A percentile compares a stretch with the other conserved stretches of the same genome.
Conservation (phyloP, 2,329 filamentous ascomycete species). For the Orbilia oligospora region DNA sequence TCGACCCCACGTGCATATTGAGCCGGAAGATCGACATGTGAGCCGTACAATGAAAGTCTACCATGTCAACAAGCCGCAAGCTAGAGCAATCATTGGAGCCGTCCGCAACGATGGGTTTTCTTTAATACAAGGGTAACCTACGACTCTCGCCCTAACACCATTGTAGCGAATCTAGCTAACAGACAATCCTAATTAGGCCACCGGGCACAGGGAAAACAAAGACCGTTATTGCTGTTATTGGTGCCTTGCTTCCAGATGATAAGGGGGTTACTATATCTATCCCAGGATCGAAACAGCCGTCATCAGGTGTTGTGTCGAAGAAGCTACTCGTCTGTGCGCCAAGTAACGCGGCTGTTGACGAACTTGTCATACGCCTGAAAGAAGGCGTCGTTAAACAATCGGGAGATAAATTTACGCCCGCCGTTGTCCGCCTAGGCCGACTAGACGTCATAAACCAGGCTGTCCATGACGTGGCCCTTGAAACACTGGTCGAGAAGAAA, state of each 20-base stretch:
- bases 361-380: conserved; percentile 93
- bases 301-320: conserved; percentile 72
- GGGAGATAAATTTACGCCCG: conserved; percentile 81
- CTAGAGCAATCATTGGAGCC: conserved; percentile 90
- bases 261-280: conserved; percentile 65
- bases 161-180: conserved; percentile 58
- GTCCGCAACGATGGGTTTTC: conserved; percentile 98
- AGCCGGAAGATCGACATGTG: conserved; percentile 82
- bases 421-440: conserved; percentile 89
- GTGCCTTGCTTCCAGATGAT: conserved; percentile 76
- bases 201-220: conserved; percentile 99
- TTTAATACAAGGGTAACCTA: conserved; percentile 85
- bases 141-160: conserved; percentile 32
- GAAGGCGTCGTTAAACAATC: conserved; percentile 83
- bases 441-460: conserved; percentile 92
- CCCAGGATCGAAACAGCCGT: conserved; percentile 65
- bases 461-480: conserved; percentile 91
- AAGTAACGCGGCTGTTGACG: conserved; percentile 97
- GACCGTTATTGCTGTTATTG: conserved; percentile 96
- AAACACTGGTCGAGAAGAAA: conserved; percentile 82
- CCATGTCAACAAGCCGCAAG: conserved; percentile 87
- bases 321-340: conserved; percentile 97
- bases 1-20: conserved; percentile 88
- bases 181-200: conserved; percentile 72
- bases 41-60: conserved; percentile 81